Evolutionary conservation across 129 eudicot genomes (phyloP).

Genomic region (Tanacetum coccineum): DNA sequence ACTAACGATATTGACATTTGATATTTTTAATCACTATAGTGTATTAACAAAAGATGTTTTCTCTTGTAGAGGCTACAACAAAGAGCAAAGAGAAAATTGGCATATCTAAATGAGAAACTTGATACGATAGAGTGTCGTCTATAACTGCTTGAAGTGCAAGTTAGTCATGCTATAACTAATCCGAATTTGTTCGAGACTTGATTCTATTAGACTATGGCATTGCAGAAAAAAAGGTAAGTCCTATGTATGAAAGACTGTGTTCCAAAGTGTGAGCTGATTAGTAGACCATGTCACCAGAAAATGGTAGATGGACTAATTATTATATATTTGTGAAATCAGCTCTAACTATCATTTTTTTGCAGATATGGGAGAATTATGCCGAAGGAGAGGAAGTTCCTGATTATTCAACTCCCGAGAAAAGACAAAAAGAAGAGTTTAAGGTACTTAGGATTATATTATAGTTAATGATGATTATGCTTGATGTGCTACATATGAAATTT

Average conservation of each 20-base stretch:
- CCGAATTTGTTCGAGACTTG: slow-evolving; percentile 62
- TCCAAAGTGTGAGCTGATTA: slow-evolving; percentile 35
- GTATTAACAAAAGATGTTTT: slow-evolving; percentile 15
- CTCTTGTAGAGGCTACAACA: slow-evolving; percentile 76
- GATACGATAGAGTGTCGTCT: slow-evolving; percentile 85
- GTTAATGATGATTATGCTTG: background rate
- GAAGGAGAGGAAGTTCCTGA: slow-evolving; percentile 91
- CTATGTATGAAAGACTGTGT: slow-evolving; percentile 28
- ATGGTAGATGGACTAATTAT: too few species aligned
- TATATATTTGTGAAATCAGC: slow-evolving; percentile 7
- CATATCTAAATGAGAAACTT: slow-evolving; percentile 91
- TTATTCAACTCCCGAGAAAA: slow-evolving; percentile 53
- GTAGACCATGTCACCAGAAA: too few species aligned
- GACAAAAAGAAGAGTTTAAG: slow-evolving; percentile 81
- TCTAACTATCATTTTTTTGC: slow-evolving; percentile 25
- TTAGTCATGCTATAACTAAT: slow-evolving; percentile 76
- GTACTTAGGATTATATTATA: slow-evolving; percentile 29
- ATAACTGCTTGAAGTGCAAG: slow-evolving; percentile 94
- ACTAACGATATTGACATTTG: too few species aligned
- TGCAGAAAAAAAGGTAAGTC: slow-evolving; percentile 17
- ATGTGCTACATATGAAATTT: background rate
- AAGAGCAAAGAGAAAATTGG: slow-evolving; percentile 94
- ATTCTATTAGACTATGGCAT: slow-evolving; percentile 25
- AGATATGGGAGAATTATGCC: slow-evolving; percentile 89
- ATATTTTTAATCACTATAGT: slow-evolving; percentile 17